phyloP scores from a whole-genome alignment of 176 grass and related monocot genomes.

The Lolium perenne region DNA sequence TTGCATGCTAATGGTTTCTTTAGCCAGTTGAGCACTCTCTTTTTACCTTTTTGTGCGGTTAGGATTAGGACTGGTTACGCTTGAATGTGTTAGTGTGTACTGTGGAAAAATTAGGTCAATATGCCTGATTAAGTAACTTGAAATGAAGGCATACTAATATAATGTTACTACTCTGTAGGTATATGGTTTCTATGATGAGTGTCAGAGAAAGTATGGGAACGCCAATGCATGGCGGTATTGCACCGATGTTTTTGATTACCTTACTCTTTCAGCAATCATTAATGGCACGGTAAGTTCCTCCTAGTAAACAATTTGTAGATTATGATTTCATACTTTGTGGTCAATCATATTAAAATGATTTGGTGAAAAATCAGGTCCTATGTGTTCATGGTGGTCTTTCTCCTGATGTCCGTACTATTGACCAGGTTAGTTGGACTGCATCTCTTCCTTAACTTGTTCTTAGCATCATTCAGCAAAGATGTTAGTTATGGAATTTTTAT shows the following conservation, averaged over 20 bases:
- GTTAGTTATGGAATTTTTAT: neutral
- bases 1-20: slow-evolving; percentile 2
- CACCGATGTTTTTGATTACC: slow-evolving; percentile 99
- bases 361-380: slow-evolving; percentile 72
- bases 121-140: neutral
- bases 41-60: neutral
- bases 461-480: neutral
- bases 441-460: slow-evolving; percentile 26
- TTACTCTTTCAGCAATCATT: slow-evolving; percentile 98
- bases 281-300: slow-evolving; percentile 82
- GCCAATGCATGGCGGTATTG: slow-evolving; percentile 99
- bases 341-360: slow-evolving; percentile 36
- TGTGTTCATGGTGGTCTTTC: slow-evolving; percentile 99
- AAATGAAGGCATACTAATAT: slow-evolving; percentile 11
- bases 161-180: slow-evolving; percentile 55
- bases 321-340: slow-evolving; percentile 20
- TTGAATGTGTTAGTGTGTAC: slow-evolving; percentile 2
- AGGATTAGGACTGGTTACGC: neutral
- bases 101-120: neutral
- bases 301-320: neutral
- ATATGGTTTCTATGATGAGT: slow-evolving; percentile 99
- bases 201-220: slow-evolving; percentile 99
- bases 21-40: neutral
- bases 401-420: slow-evolving; percentile 91
- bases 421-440: slow-evolving; percentile 67